Conservation (phyloP, 352 stramenopile genomes). For the Salisapilia sapeloensis region DNA sequence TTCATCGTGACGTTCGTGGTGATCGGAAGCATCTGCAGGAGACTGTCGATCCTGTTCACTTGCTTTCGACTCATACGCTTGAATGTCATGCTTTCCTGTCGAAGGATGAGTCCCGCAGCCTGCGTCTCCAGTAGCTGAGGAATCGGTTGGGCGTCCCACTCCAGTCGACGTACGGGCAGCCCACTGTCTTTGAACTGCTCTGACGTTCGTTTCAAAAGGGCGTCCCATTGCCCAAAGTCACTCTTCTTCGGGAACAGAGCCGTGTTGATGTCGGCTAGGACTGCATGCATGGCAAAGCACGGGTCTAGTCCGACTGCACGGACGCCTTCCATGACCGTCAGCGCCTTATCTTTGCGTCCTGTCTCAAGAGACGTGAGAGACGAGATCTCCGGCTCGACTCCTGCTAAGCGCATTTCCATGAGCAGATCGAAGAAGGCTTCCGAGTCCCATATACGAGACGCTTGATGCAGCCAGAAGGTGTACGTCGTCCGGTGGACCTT, state of each 20-base stretch:
- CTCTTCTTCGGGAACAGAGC: no score
- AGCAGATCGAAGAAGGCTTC: conserved; percentile 76
- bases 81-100: conserved; percentile 68
- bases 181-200: no score
- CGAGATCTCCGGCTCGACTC: conserved; percentile 64
- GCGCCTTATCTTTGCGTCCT: conserved; percentile 55
- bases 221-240: no score
- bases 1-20: conserved; percentile 80
- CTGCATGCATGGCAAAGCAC: conserved; percentile 75
- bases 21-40: conserved; percentile 74
- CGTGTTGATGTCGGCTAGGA: no score
- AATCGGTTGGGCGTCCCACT: conserved; percentile 63
- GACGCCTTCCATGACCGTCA: conserved; percentile 81
- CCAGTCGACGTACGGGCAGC: no score
- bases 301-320: conserved; percentile 64
- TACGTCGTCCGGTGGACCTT: conserved; percentile 57
- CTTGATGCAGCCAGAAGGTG: conserved; percentile 69
- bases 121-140: conserved; percentile 72
- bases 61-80: conserved; percentile 64
- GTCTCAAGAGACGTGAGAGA: conserved; percentile 75
- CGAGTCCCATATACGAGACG: conserved; percentile 60
- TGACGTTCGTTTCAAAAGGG: no score
- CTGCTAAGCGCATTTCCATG: conserved; percentile 73
- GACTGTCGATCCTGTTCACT: conserved; percentile 65
- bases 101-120: conserved; percentile 54